These are phyloP conservation scores for Isatis lusitanica DNA, from an alignment of 441 rosid species.

Conservation along the genomic window DNA sequence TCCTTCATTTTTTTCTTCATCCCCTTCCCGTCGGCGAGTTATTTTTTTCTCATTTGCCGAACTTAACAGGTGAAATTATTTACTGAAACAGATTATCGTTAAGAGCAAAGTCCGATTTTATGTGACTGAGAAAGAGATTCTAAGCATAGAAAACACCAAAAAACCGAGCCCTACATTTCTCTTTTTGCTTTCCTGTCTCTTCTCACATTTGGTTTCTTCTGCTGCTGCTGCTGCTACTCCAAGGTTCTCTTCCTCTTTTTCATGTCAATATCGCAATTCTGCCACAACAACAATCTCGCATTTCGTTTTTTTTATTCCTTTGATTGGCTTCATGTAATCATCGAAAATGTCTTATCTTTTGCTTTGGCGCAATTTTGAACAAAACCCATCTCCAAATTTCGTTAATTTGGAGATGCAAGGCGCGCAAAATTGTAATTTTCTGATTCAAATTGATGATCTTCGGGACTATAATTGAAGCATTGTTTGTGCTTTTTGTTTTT, in stretches of 20 bases:
- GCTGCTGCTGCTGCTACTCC: slow-evolving; percentile 1
- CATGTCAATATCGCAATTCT: neutral
- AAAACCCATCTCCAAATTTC: slow-evolving; percentile 1
- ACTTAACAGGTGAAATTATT: neutral
- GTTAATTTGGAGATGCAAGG: neutral
- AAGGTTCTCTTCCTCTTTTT: slow-evolving; percentile 20
- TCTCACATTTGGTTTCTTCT: neutral
- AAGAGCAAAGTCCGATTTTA: slow-evolving; percentile 21
- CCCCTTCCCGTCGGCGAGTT: slow-evolving; percentile 14
- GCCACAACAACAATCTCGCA: neutral
- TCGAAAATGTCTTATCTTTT: slow-evolving; percentile 15
- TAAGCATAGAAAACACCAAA: slow-evolving; percentile 27
- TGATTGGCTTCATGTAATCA: neutral
- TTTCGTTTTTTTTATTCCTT: neutral
- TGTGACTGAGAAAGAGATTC: slow-evolving; percentile 32
- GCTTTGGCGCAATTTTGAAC: neutral
- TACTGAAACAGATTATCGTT: neutral
- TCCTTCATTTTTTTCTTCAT: neutral
- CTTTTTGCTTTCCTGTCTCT: neutral
- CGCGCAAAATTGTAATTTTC: neutral
- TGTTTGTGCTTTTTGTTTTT: neutral
- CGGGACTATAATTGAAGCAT: neutral
- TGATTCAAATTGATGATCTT: neutral
- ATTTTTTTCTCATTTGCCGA: neutral
- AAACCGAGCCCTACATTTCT: neutral